A percentile compares a stretch with the other conserved stretches of the same genome.
Conservation (phyloP, 805 yeast species). For the Candida palmyrensis region DNA sequence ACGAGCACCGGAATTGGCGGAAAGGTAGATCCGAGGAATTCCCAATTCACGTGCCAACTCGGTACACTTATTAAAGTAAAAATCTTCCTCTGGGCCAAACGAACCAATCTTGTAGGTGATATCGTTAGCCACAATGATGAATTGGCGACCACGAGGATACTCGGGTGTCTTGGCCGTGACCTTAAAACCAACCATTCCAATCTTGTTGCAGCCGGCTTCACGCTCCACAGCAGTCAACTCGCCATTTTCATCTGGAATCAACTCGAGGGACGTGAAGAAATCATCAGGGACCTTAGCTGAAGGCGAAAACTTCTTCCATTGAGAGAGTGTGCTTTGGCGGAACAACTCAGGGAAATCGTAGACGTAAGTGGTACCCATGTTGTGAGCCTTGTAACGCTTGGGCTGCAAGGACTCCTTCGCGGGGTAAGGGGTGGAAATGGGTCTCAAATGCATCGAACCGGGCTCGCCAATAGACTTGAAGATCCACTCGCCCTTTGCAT, state of each 20-base stretch:
- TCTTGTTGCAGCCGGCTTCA: constrained; percentile 92
- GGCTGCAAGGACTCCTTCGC: constrained; percentile 98
- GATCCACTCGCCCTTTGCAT: constrained; percentile 91
- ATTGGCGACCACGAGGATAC: constrained; percentile 93
- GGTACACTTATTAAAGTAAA: constrained; percentile 86
- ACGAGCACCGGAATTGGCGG: constrained; percentile 99
- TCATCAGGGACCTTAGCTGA: constrained; percentile 65
- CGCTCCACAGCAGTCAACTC: constrained; percentile 83
- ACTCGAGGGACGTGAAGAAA: constrained; percentile 71
- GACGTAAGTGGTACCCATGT: constrained; percentile 96
- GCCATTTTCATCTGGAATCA: constrained; percentile 77
- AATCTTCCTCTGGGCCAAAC: constrained; percentile 95
- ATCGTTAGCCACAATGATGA: constrained; percentile 92
- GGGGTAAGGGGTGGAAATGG: constrained; percentile 93
- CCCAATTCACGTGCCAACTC: constrained; percentile 87
- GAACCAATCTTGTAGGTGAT: constrained; percentile 98
- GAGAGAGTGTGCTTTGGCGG: constrained; percentile 82
- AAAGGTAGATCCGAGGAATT: constrained; percentile 89
- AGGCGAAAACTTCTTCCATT: constrained; percentile 71
- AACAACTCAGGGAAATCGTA: constrained; percentile 98
- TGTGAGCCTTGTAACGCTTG: constrained; percentile 96
- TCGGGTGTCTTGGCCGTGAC: constrained; percentile 91
- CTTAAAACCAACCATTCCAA: constrained; percentile 98
- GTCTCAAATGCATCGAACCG: constrained; percentile 95
- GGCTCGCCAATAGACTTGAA: constrained; percentile 93